A percentile compares a stretch with the other conserved stretches of the same genome.
phyloP scores from a whole-genome alignment of 495 filamentous ascomycete species.

The Jackrogersella minutella region DNA sequence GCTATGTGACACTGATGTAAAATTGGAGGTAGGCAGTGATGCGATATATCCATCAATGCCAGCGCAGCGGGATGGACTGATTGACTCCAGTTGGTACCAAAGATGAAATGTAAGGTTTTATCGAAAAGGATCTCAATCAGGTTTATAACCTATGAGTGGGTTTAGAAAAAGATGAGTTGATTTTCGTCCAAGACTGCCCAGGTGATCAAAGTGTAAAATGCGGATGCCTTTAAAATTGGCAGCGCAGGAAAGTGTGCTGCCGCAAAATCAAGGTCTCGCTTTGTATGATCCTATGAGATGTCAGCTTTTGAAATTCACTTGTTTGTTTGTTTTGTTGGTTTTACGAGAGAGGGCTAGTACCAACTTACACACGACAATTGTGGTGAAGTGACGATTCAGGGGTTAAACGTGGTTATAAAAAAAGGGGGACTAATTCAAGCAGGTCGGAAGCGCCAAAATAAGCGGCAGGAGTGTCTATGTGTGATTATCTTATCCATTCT shows the following conservation, averaged over 20 bases:
- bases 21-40: not conserved
- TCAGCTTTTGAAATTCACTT: not conserved
- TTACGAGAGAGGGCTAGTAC: not conserved
- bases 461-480: not conserved
- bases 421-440: not conserved
- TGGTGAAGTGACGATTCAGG: not conserved
- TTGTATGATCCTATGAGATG: not conserved
- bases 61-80: not conserved
- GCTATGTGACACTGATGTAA: not conserved
- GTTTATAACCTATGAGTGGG: not conserved
- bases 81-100: not conserved
- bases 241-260: not conserved
- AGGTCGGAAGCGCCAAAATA: not conserved
- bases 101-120: not conserved
- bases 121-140: too few species aligned
- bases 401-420: not conserved
- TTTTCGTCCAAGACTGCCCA: not conserved
- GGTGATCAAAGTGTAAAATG: not conserved
- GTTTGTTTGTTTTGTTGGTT: not conserved
- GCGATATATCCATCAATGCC: not conserved
- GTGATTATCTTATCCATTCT: conserved; percentile 13
- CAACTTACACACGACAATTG: not conserved
- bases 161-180: not conserved
- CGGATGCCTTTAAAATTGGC: not conserved
- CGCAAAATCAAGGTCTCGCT: not conserved